phyloP scores from a whole-genome alignment of 2,329 filamentous ascomycete species.

The Alternaria angustiovoidea region DNA sequence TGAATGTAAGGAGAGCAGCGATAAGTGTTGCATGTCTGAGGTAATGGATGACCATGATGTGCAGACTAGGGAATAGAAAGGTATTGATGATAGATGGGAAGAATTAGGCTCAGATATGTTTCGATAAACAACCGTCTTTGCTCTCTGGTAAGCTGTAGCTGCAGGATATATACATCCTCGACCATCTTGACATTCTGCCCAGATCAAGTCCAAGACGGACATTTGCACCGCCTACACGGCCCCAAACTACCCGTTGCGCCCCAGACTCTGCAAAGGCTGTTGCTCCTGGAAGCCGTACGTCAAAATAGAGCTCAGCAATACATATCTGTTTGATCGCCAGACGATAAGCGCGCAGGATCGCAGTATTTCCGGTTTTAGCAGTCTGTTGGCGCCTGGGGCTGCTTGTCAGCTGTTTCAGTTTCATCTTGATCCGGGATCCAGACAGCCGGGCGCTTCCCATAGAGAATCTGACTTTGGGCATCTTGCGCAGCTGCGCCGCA shows the following conservation, averaged over 20 bases:
- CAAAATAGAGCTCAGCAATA: constrained; percentile 17
- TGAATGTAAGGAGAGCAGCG: constrained; percentile 3
- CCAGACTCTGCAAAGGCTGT: constrained; percentile 12
- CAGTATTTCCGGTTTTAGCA: constrained; percentile 10
- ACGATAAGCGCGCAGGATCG: constrained; percentile 27
- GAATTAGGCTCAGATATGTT: background rate
- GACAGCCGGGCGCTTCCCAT: constrained; percentile 25
- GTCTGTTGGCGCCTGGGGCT: constrained; percentile 11
- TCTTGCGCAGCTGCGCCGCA: constrained; percentile 10
- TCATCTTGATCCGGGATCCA: constrained; percentile 33
- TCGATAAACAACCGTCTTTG: background rate
- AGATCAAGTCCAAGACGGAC: constrained; percentile 22
- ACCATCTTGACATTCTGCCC: constrained; percentile 1
- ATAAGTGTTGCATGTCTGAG: constrained; percentile 9
- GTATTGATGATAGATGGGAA: background rate
- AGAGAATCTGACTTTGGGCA: background rate
- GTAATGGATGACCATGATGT: constrained; percentile 22
- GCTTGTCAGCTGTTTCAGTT: constrained; percentile 35
- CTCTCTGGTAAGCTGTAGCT: constrained; percentile 4
- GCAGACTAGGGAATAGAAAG: background rate
- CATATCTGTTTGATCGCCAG: constrained; percentile 15
- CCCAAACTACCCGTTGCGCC: constrained; percentile 22
- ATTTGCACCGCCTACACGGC: constrained; percentile 20
- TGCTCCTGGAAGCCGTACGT: constrained; percentile 4
- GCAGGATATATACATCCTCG: constrained; percentile 29